Conservation (phyloP, 345 rosid species). For the Euphorbia tirucalli region DNA sequence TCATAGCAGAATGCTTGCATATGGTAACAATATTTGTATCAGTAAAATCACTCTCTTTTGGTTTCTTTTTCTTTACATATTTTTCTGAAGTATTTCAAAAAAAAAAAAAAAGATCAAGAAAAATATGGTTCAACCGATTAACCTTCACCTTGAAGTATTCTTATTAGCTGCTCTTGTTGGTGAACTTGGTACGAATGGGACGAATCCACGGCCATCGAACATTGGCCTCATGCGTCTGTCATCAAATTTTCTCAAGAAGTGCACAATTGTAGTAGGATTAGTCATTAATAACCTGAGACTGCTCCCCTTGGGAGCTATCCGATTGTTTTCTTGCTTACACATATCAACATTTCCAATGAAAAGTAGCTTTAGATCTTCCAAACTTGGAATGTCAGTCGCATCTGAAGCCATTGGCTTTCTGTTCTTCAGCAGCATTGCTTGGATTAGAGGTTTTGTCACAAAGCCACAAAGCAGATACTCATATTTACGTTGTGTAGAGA, state of each 20-base stretch:
- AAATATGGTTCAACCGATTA: not conserved
- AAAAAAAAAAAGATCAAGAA: too few species aligned
- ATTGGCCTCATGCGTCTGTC: constrained; percentile 64
- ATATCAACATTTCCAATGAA: constrained; percentile 47
- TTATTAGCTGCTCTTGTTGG: constrained; percentile 45
- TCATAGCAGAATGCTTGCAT: too few species aligned
- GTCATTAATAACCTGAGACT: constrained; percentile 47
- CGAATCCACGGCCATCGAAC: constrained; percentile 71
- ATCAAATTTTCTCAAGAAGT: constrained; percentile 67
- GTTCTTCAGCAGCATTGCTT: constrained; percentile 43
- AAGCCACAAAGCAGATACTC: constrained; percentile 65
- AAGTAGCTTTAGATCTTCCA: constrained; percentile 51
- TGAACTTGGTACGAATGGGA: constrained; percentile 49
- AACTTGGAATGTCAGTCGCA: constrained; percentile 40
- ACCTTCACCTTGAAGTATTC: constrained; percentile 19
- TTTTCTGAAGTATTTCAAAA: too few species aligned
- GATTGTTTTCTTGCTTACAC: constrained; percentile 21
- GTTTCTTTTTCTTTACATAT: too few species aligned
- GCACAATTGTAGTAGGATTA: constrained; percentile 52
- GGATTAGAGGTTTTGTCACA: constrained; percentile 57
- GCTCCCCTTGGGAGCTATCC: constrained; percentile 21
- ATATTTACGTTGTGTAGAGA: too few species aligned
- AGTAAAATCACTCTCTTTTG: too few species aligned
- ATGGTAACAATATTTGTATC: too few species aligned
- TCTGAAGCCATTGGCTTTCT: constrained; percentile 39